Percentiles rank a stretch among this genome's conserved stretches.
Evolutionary conservation across 768 basidiomycete genomes (phyloP).

Genomic region (Leccinellum luteum): DNA sequence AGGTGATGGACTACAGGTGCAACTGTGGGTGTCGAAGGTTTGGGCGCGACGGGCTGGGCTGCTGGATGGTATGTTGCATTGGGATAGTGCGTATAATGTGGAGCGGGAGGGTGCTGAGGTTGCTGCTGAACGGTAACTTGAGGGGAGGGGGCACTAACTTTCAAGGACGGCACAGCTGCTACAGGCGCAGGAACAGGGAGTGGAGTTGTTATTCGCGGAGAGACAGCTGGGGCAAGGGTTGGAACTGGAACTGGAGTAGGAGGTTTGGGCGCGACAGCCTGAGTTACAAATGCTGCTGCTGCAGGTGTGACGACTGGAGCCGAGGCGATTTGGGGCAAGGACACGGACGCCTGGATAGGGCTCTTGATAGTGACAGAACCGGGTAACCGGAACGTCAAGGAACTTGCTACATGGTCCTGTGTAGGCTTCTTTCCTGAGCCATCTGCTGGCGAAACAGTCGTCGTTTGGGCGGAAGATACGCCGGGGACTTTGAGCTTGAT

Average conservation of each 20-base stretch:
- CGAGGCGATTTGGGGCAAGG: slow-evolving; percentile 20
- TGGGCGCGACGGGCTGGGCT: slow-evolving; percentile 24
- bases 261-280: slow-evolving; percentile 26
- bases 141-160: slow-evolving; percentile 25
- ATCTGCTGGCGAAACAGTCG: slow-evolving; percentile 11
- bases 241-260: slow-evolving; percentile 19
- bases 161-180: slow-evolving; percentile 15
- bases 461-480: slow-evolving; percentile 23
- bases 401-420: slow-evolving; percentile 16
- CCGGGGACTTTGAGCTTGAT: slow-evolving; percentile 70
- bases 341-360: slow-evolving; percentile 19
- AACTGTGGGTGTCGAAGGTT: slow-evolving; percentile 12
- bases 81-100: slow-evolving; percentile 50
- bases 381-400: slow-evolving; percentile 25
- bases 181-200: slow-evolving; percentile 11
- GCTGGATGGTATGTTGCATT: slow-evolving; percentile 47
- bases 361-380: slow-evolving; percentile 21
- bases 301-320: slow-evolving; percentile 10
- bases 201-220: slow-evolving; percentile 22
- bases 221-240: slow-evolving; percentile 21
- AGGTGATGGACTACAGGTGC: slow-evolving; percentile 10
- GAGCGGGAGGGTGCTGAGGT: slow-evolving; percentile 33
- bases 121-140: slow-evolving; percentile 34
- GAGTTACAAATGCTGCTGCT: slow-evolving; percentile 13
- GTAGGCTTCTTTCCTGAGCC: slow-evolving; percentile 10